A percentile compares a stretch with the other conserved stretches of the same genome.
Evolutionary conservation across 1,139 yeast species (phyloP).

Genomic region (Blastobotrys raffinosifermentans): DNA sequence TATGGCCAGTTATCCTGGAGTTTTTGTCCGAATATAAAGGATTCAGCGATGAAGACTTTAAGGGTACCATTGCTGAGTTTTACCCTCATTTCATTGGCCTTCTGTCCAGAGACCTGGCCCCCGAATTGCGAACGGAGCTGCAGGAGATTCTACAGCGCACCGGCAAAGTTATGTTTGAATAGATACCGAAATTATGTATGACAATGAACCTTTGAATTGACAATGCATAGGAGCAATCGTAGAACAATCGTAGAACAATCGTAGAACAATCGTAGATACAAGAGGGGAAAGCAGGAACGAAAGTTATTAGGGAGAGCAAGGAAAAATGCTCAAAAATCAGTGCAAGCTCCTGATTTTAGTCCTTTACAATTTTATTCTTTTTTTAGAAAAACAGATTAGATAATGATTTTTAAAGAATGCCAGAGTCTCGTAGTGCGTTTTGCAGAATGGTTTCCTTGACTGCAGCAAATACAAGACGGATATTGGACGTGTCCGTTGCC

Average conservation of each 20-base stretch:
- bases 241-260: too few species aligned
- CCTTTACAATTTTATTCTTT: too few species aligned
- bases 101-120: constrained; percentile 61
- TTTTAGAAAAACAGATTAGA: constrained; percentile 7
- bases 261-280: too few species aligned
- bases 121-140: constrained; percentile 64
- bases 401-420: constrained; percentile 43
- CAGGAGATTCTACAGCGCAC: constrained; percentile 61
- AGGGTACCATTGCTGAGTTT: constrained; percentile 54
- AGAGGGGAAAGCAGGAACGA: too few species aligned
- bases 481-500: constrained; percentile 89
- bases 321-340: too few species aligned
- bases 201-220: too few species aligned
- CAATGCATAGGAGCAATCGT: too few species aligned
- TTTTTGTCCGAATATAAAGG: constrained; percentile 76
- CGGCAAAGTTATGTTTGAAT: constrained; percentile 42
- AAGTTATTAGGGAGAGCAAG: too few species aligned
- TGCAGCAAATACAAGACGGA: constrained; percentile 83
- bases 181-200: constrained; percentile 2
- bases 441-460: constrained; percentile 85
- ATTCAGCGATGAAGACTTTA: constrained; percentile 71
- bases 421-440: constrained; percentile 79
- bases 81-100: constrained; percentile 63
- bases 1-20: constrained; percentile 91
- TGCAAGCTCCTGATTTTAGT: too few species aligned